Evolutionary conservation across 2,329 filamentous ascomycete genomes (phyloP).

Genomic region (Ophiocordyceps polyrhachis-furcata): DNA sequence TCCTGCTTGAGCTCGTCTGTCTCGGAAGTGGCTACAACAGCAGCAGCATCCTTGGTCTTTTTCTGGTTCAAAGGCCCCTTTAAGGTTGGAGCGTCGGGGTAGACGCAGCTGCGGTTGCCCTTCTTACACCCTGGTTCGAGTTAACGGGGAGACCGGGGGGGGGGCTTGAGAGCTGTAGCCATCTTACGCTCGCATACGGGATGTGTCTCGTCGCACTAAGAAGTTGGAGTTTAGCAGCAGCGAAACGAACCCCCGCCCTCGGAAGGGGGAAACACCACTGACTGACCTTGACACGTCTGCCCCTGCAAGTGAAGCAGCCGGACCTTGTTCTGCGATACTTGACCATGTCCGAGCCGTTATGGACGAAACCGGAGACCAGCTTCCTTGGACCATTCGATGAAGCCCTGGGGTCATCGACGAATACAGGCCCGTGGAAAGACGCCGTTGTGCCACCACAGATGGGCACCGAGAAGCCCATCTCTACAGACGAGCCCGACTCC

Average conservation of each 20-base stretch:
- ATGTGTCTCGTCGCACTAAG: constrained; percentile 76
- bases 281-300: constrained; percentile 74
- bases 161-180: neutral
- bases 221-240: no score
- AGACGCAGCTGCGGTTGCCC: constrained; percentile 76
- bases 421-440: constrained; percentile 29
- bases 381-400: constrained; percentile 32
- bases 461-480: neutral
- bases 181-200: constrained; percentile 64
- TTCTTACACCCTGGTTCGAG: constrained; percentile 60
- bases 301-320: constrained; percentile 82
- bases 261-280: no score
- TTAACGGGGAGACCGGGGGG: constrained; percentile 2
- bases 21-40: constrained; percentile 23
- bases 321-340: constrained; percentile 89
- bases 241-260: no score
- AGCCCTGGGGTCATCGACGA: constrained; percentile 27
- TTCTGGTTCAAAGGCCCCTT: constrained; percentile 17
- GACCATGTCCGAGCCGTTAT: constrained; percentile 42
- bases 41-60: constrained; percentile 19
- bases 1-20: constrained; percentile 20
- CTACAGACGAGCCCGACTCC: neutral
- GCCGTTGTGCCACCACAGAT: constrained; percentile 18
- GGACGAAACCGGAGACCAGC: constrained; percentile 21
- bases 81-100: constrained; percentile 49